Conservation (phyloP, 768 basidiomycete species). For the Gymnopilus dilepis region DNA sequence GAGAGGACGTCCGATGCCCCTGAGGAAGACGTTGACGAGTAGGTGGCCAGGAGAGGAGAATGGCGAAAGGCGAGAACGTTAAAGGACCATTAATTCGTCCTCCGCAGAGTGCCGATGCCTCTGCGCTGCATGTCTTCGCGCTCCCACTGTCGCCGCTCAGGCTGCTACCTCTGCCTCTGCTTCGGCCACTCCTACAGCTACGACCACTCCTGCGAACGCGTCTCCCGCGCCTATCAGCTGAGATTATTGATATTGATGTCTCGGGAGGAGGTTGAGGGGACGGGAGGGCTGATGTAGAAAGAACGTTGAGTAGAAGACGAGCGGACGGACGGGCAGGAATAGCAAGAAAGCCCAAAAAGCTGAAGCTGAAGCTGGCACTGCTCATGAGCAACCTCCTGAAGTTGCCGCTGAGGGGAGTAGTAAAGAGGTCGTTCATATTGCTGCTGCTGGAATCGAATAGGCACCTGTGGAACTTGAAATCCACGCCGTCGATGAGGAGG, state of each 20-base stretch:
- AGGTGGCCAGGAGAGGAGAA: too few species aligned
- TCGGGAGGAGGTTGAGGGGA: conserved; percentile 29
- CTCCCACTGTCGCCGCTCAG: too few species aligned
- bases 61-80: conserved; percentile 13
- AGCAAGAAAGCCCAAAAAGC: neutral
- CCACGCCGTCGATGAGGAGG: neutral
- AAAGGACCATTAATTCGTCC: neutral
- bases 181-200: too few species aligned
- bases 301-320: too few species aligned
- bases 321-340: too few species aligned
- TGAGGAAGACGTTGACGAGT: too few species aligned
- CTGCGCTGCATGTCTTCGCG: too few species aligned
- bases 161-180: too few species aligned
- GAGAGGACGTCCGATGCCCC: conserved; percentile 17
- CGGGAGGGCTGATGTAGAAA: too few species aligned
- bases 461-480: neutral
- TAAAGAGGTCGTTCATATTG: neutral
- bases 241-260: conserved; percentile 28
- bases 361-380: neutral
- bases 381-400: too few species aligned
- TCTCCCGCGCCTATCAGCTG: conserved; percentile 19
- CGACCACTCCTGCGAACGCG: too few species aligned
- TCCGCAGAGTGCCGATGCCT: neutral
- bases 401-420: too few species aligned
- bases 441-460: neutral